Percentiles rank a stretch among this genome's conserved stretches.
phyloP scores from a whole-genome alignment of 1,284 basidiomycete genomes.

The Mrakiaceae sp. region DNA sequence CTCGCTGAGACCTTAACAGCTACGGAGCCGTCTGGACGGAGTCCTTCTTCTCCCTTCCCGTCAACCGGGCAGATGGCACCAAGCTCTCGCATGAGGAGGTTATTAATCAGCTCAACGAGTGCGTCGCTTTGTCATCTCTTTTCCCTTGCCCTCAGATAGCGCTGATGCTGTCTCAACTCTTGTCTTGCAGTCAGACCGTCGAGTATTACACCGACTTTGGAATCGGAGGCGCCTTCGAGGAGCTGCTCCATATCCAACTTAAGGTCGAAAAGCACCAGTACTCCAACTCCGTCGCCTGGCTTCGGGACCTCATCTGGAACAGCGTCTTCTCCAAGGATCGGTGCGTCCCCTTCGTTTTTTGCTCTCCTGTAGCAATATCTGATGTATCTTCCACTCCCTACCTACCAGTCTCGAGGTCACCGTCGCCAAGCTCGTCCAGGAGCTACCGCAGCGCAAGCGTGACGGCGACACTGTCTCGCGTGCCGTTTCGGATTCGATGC shows the following conservation, averaged over 20 bases:
- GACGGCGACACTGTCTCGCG: slow-evolving; percentile 71
- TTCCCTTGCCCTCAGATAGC: neutral
- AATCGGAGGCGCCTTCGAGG: slow-evolving; percentile 56
- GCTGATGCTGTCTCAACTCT: neutral
- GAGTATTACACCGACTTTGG: slow-evolving; percentile 69
- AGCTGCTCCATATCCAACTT: slow-evolving; percentile 64
- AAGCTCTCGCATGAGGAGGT: slow-evolving; percentile 77
- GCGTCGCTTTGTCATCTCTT: slow-evolving; percentile 9
- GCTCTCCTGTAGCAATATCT: neutral
- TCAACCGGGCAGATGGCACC: slow-evolving; percentile 60
- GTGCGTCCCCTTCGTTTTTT: slow-evolving; percentile 34
- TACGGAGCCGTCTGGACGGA: slow-evolving; percentile 72
- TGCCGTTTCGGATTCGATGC: slow-evolving; percentile 56
- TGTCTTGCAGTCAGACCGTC: slow-evolving; percentile 56
- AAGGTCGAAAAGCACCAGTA: slow-evolving; percentile 76
- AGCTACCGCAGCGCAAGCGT: slow-evolving; percentile 85
- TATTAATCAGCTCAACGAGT: slow-evolving; percentile 73
- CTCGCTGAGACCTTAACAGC: slow-evolving; percentile 34
- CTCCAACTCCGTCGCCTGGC: slow-evolving; percentile 71
- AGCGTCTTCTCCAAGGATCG: slow-evolving; percentile 73
- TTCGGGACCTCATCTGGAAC: slow-evolving; percentile 78
- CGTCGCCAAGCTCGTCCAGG: slow-evolving; percentile 80
- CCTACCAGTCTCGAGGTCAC: slow-evolving; percentile 63
- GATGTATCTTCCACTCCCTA: slow-evolving; percentile 13
- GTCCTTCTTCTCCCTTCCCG: slow-evolving; percentile 81